These are phyloP conservation scores for Solanum rostratum DNA, from an alignment of 257 asterid genomes.

Conservation along the genomic window DNA sequence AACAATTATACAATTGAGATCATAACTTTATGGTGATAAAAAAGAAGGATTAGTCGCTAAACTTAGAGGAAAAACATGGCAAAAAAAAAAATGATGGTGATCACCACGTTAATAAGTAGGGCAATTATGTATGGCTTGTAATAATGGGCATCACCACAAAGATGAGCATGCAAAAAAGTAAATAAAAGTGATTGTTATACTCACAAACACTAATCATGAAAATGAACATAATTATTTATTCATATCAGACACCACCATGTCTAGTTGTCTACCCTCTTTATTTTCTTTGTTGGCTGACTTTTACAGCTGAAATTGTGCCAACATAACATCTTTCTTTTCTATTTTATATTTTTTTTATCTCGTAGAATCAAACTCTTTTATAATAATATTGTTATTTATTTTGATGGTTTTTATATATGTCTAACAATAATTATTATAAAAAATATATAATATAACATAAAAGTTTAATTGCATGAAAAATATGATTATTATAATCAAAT, in stretches of 20 bases:
- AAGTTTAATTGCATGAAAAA: not conserved
- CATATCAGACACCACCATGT: not conserved
- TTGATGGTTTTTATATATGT: not conserved
- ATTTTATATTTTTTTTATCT: not conserved
- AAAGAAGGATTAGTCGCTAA: not conserved
- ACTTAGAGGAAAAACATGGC: not conserved
- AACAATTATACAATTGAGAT: too few species aligned
- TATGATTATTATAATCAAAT: not conserved
- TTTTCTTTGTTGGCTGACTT: not conserved
- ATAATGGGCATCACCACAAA: constrained; percentile 4
- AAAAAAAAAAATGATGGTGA: not conserved
- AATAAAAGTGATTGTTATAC: not conserved
- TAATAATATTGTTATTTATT: not conserved
- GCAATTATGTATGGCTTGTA: not conserved
- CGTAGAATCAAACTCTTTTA: not conserved
- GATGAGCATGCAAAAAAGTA: constrained; percentile 7
- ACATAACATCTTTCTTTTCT: not conserved
- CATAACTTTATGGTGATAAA: too few species aligned
- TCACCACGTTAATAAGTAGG: not conserved
- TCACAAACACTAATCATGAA: constrained; percentile 1
- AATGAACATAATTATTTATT: not conserved
- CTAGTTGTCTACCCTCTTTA: not conserved
- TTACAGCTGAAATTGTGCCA: constrained; percentile 12
- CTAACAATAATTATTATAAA: not conserved
- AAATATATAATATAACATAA: not conserved